Base-by-base conservation (phyloP, 2,329 filamentous ascomycete genomes). In the Penicillium sclerotigenum region DNA sequence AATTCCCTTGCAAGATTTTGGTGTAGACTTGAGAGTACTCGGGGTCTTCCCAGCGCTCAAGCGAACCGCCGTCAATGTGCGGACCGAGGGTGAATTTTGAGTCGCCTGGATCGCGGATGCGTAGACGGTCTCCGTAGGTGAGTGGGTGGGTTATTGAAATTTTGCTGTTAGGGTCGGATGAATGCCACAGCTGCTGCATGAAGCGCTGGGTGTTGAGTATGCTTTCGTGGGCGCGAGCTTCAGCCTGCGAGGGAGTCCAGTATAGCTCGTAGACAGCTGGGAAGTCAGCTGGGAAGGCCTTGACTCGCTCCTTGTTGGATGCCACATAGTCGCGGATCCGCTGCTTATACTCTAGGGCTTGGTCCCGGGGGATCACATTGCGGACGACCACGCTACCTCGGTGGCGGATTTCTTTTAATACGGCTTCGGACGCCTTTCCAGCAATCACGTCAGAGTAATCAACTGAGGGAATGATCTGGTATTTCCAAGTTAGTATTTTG, bases 1-100 rank as follows among this genome's bases (percentile, higher is more conserved):
- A 96, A 0, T 79, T 73, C 0, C 92, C 93, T 20, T 82, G 73
- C 54, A 91, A 87, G 9, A 97, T 81, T 20, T 80, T 75, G 57
- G 88, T 82, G 72, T 96, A 97, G 3, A 92, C 88, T 2, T 80
- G 75, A 0, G 86, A 84, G 62, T 91, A 92, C 1, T 88, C 88
- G 0, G 82, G 74, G 29, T 77, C 78, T 69, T 91, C 88, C 88
- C 89, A 91, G 3, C 88, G 80, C 73, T 91, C 88, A 1, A 90
- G 82, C 50, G 86, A 88, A 22, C 88, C 88, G 14, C 87, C 87
- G 64, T 91, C 88, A 1, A 87, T 78, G 67, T 91, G 88, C 0
- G 88, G 87, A 0, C 88, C 88, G 0, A 91, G 80, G 0, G 88
- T 85, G 64, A 91, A 91, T 2, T 80, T 80, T 1, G 81, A 77